Evolutionary conservation across 2,329 filamentous ascomycete genomes (phyloP).

Genomic region (Chaetomium sp.): DNA sequence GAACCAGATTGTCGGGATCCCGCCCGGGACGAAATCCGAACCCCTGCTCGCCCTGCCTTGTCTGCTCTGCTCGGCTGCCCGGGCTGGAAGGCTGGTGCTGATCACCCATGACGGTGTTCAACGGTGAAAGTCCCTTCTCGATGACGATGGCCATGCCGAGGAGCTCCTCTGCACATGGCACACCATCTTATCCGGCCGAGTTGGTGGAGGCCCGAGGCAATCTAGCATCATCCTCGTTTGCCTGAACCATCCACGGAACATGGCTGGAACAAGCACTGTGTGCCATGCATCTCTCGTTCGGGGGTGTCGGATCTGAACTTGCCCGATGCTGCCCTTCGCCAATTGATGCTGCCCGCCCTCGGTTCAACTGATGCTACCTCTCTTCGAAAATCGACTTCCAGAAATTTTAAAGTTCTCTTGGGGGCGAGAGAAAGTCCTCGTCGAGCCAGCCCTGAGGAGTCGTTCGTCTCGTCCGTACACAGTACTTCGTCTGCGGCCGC

Average conservation of each 20-base stretch:
- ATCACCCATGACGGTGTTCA: background rate
- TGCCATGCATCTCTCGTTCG: background rate
- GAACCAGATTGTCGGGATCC: constrained; percentile 23
- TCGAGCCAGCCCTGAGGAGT: background rate
- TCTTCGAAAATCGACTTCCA: background rate
- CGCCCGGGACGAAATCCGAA: background rate
- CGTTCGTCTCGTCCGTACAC: background rate
- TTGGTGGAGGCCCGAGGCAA: background rate
- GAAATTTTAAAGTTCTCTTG: background rate
- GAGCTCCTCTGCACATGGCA: background rate
- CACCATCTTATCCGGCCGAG: background rate
- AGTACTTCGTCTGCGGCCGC: background rate
- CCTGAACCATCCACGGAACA: constrained; percentile 1
- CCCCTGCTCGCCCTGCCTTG: background rate
- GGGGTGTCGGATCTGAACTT: background rate
- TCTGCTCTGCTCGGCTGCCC: background rate
- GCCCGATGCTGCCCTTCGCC: background rate
- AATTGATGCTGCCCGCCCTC: too few relatives aligned
- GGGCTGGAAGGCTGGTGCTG: background rate
- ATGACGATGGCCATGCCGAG: background rate
- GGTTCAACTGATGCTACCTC: background rate
- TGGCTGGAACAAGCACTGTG: constrained; percentile 1
- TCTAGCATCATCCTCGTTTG: background rate
- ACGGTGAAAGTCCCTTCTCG: background rate
- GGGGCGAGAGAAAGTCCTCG: background rate